These are phyloP conservation scores for Euryodendron excelsum DNA, from an alignment of 148 eudicot species.

Conservation along the genomic window DNA sequence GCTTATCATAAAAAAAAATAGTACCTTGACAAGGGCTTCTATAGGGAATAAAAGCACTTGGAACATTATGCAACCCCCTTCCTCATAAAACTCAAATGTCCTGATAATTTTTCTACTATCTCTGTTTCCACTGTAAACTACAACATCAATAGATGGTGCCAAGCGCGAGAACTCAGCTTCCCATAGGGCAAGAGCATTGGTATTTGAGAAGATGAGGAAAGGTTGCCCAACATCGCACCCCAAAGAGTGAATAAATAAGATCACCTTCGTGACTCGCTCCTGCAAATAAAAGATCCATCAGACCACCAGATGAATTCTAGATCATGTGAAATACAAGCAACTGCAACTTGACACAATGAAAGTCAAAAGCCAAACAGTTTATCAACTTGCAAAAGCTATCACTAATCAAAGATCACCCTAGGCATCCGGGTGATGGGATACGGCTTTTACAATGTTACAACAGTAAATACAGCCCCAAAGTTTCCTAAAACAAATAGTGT, in stretches of 20 bases:
- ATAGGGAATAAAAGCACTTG: slow-evolving; percentile 65
- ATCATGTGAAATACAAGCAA: neutral
- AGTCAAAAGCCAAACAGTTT: neutral
- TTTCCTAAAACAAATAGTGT: neutral
- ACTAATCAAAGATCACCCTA: neutral
- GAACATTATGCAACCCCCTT: slow-evolving; percentile 46
- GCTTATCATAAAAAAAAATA: neutral
- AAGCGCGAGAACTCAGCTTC: slow-evolving; percentile 57
- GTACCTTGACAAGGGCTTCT: slow-evolving; percentile 58
- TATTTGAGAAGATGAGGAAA: slow-evolving; percentile 49
- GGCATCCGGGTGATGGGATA: neutral
- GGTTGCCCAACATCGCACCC: slow-evolving; percentile 36
- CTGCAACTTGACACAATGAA: neutral
- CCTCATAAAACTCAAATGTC: slow-evolving; percentile 48
- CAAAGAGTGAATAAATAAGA: slow-evolving; percentile 46
- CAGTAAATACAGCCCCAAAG: neutral
- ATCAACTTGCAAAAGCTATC: neutral
- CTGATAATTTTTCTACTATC: slow-evolving; percentile 51
- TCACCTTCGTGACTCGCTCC: slow-evolving; percentile 44
- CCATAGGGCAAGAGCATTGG: slow-evolving; percentile 43
- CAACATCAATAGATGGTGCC: slow-evolving; percentile 48
- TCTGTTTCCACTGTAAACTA: slow-evolving; percentile 51
- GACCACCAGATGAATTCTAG: neutral
- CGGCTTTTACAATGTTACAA: neutral
- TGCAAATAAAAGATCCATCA: slow-evolving; percentile 28